Base-by-base conservation (phyloP, 345 rosid genomes). In the Excoecaria agallocha region DNA sequence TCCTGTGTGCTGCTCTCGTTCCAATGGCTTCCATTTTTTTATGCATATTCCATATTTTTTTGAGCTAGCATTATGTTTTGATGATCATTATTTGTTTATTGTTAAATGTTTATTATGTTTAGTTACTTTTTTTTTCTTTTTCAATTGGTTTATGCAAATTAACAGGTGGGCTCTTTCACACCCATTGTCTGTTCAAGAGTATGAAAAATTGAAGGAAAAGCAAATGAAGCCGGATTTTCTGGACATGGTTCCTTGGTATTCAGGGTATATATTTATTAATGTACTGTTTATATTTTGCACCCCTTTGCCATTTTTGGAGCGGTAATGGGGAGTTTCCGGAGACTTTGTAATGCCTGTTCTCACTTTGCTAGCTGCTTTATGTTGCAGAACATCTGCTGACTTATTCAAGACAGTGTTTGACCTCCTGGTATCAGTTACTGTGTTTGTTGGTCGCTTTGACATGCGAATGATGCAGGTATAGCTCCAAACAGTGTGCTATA, bases 171-270 rank as follows among this genome's bases (percentile, higher is more conserved):
- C 99, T 80, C 93, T 93, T 80, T 87, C 94, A 75, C 98, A 95
- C 74, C 97, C 99, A 51, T 77, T 86, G 69, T 84, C 96, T 17
- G 94, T 93, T 58, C 87, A 91, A 77, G 97, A 91, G 74, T 79
- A 81, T 68, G 91, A 93, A 77, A 90, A 93, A 79, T 67, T 78
- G 82, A 93, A 93, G 91, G 85, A 86, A 80, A 85, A 86, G 84
- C 98, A 95, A 77, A 76, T 89, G 92, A 95, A 87, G 84, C 99
- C 99, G 51, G 88, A 91, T 81, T 95, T 95, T 83, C 78, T 95
- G 84, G 99, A 93, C 75, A 95, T 95, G 99, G 99, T 95, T 82
- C 99, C 99, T 71, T 95, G 99, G 99, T 93, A 95, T 85, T 93
- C 98, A 69, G 99, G 99, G 99, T 95, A 94, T 46, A 43, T 50